These are phyloP conservation scores for Cercospora sojina DNA, from an alignment of 2,329 filamentous ascomycete genomes.

Conservation along the genomic window DNA sequence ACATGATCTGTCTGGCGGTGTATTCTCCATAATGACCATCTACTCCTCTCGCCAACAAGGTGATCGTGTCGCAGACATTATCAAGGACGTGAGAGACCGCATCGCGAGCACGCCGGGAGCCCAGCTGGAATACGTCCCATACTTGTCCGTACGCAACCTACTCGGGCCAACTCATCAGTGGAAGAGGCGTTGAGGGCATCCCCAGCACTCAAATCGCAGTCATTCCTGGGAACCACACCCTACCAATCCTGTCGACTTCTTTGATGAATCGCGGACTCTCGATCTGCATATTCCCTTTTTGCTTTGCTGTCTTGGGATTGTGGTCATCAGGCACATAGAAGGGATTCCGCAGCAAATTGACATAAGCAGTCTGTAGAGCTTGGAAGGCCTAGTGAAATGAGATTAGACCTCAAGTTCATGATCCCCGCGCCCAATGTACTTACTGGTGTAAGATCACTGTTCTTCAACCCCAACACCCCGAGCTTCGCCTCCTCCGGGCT, in stretches of 20 bases:
- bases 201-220: constrained; percentile 2
- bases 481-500: constrained; percentile 35
- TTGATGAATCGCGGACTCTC: constrained; percentile 75
- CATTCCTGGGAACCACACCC: constrained; percentile 73
- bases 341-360: constrained; percentile 83
- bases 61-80: background rate
- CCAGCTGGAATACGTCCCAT: background rate
- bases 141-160: background rate
- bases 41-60: background rate
- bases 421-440: constrained; percentile 33
- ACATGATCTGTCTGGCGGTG: background rate
- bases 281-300: constrained; percentile 62
- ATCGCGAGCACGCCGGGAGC: background rate
- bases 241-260: constrained; percentile 83
- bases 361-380: constrained; percentile 89
- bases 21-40: background rate
- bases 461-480: constrained; percentile 66
- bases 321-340: constrained; percentile 92
- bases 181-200: background rate
- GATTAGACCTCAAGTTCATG: background rate
- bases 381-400: constrained; percentile 65
- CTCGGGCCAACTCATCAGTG: background rate
- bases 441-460: constrained; percentile 83
- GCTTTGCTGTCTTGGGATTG: constrained; percentile 56
- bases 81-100: background rate